Percentiles rank a stretch among this genome's conserved stretches.
These are phyloP conservation scores for Gossypium thurberi DNA, from an alignment of 345 rosid genomes.

Conservation along the genomic window DNA sequence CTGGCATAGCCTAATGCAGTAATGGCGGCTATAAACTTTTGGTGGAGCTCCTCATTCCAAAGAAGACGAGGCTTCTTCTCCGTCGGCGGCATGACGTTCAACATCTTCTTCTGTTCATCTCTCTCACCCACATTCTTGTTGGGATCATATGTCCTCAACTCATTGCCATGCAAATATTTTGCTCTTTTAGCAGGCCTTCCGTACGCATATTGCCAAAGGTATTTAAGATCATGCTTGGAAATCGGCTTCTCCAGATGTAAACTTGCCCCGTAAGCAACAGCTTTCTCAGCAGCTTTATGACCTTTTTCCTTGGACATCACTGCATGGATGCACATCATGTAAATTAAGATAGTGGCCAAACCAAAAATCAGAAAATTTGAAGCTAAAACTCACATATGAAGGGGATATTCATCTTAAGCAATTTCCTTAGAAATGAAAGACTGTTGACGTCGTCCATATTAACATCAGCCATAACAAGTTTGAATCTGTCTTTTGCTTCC, in stretches of 20 bases:
- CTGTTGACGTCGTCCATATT: background rate
- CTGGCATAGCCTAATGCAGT: slow-evolving; percentile 31
- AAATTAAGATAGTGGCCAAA: background rate
- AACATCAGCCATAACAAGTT: background rate
- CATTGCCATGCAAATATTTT: background rate
- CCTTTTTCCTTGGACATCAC: slow-evolving; percentile 28
- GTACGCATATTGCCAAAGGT: slow-evolving; percentile 38
- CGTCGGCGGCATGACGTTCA: no score
- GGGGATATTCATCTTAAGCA: background rate
- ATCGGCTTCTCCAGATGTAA: slow-evolving; percentile 29
- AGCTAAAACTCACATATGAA: slow-evolving; percentile 24
- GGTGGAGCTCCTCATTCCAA: slow-evolving; percentile 38
- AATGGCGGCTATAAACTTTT: slow-evolving; percentile 34
- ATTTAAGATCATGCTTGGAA: slow-evolving; percentile 26
- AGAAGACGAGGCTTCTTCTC: slow-evolving; percentile 3
- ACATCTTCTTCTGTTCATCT: background rate
- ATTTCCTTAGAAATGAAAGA: background rate
- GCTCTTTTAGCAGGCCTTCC: background rate
- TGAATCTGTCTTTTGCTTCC: background rate
- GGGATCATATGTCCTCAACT: background rate
- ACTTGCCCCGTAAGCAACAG: slow-evolving; percentile 27
- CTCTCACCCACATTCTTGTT: background rate
- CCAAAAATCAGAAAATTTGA: background rate
- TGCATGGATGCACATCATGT: slow-evolving; percentile 13
- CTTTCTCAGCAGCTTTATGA: background rate